Base-by-base conservation (phyloP, 495 filamentous ascomycete genomes). In the Annulohypoxylon nitens region DNA sequence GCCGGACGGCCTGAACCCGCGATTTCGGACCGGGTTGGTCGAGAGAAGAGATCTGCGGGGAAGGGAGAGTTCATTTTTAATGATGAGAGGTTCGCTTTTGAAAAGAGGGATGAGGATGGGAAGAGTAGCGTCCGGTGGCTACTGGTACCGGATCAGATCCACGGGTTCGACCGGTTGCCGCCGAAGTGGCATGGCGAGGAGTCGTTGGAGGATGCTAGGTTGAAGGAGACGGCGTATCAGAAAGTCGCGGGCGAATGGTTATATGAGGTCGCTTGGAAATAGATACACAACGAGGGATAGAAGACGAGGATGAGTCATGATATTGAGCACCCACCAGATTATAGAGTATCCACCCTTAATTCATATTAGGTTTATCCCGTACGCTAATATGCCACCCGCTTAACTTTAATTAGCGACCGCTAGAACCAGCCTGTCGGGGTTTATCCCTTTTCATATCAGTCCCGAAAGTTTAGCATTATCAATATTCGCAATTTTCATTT, bases 71-170 rank as follows among this genome's bases (percentile, higher is more conserved):
- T 73, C 25, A 76, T 71, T 18, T 12, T 71, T 20, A 69, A 71
- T 51, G 78, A 85, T 59, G 80, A 83, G 69, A 55, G 78, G 59
- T 84, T 80, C 60, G 71, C 74, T 20, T 80, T 76, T 59, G 78
- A 83, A 61, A 69, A 76, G 41, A 54, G 37, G n/a, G 71, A 75
- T 54, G 69, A 75, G 2, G 69, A 43, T 9, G 69, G 67, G 23
- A 75, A 70, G 26, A 70, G 59, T 34, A 73, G 72, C 36, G 78
- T 81, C 7, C 61, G 68, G 25, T 83, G 83, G 83, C 41, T 85
- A 61, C 54, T 85, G 16, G 74, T 83, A 23, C 81, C 83, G 3
- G 81, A 84, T 64, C 68, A 67, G 9, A n/a, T 83, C 0, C 82
- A 84, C 59, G 82, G 79, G 3, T 83, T 79, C 61, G 82, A 84